Conservation (phyloP, 768 basidiomycete genomes). For the Coprinopsis marcescibilis region DNA sequence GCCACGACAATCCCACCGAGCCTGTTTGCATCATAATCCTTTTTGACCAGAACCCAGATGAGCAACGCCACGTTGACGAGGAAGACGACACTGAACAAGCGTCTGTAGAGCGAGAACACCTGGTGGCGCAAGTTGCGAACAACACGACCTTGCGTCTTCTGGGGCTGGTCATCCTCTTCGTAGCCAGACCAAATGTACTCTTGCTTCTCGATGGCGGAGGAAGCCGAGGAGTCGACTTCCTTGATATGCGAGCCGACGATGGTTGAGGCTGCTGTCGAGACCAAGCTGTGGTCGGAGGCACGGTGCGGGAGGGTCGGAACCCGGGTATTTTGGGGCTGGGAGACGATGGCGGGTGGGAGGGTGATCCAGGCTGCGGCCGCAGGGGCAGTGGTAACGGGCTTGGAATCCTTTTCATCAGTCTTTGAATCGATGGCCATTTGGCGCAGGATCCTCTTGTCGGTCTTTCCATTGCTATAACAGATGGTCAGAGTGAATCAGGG, state of each 20-base stretch:
- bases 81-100: slow-evolving; percentile 51
- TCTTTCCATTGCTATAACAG: slow-evolving; percentile 39
- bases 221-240: slow-evolving; percentile 8
- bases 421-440: slow-evolving; percentile 26
- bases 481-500: slow-evolving; percentile 5
- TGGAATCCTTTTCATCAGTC: slow-evolving; percentile 10
- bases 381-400: background rate
- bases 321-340: too few species aligned
- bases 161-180: slow-evolving; percentile 41
- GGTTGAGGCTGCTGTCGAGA: slow-evolving; percentile 15
- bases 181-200: slow-evolving; percentile 46
- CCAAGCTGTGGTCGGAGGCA: slow-evolving; percentile 8
- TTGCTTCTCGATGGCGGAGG: slow-evolving; percentile 25
- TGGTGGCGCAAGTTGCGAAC: slow-evolving; percentile 14
- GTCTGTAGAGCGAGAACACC: slow-evolving; percentile 38
- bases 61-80: slow-evolving; percentile 43
- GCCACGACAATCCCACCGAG: slow-evolving; percentile 34
- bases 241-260: slow-evolving; percentile 20
- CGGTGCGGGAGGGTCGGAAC: slow-evolving; percentile 3
- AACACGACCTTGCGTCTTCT: slow-evolving; percentile 41
- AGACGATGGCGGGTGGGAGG: slow-evolving; percentile 10
- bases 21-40: slow-evolving; percentile 30
- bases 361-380: slow-evolving; percentile 4
- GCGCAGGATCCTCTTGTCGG: slow-evolving; percentile 42
- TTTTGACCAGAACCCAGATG: slow-evolving; percentile 31